Percentiles rank a stretch among this genome's conserved stretches.
phyloP scores from a whole-genome alignment of 148 eudicot species.

The Fagopyrum tataricum region DNA sequence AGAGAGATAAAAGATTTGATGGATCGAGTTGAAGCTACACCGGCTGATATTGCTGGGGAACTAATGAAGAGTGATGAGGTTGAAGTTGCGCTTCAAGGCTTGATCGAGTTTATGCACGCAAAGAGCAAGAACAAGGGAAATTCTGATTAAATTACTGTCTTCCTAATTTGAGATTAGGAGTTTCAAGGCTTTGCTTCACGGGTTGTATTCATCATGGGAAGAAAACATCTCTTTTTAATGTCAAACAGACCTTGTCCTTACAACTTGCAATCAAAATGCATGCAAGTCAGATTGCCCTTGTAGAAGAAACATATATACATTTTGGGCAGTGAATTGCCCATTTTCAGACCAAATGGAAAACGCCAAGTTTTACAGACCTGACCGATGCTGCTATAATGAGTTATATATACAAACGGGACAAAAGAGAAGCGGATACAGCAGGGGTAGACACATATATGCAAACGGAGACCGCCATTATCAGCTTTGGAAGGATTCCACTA shows the following conservation, averaged over 20 bases:
- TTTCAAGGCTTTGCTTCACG: neutral
- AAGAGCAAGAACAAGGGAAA: neutral
- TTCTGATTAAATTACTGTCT: neutral
- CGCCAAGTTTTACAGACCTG: neutral
- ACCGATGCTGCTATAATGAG: neutral
- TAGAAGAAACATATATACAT: neutral
- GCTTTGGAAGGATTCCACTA: neutral
- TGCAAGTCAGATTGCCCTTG: neutral
- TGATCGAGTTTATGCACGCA: neutral
- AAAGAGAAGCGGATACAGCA: neutral
- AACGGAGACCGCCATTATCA: neutral
- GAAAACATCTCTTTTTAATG: too few relatives aligned
- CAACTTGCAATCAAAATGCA: neutral
- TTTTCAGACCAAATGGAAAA: neutral
- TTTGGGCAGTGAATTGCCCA: neutral
- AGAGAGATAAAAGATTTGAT: conserved; percentile 26
- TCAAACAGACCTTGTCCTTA: too few relatives aligned
- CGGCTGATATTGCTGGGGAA: conserved; percentile 36
- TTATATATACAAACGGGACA: neutral
- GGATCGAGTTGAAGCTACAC: conserved; percentile 20
- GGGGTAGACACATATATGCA: neutral
- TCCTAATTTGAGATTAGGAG: too few relatives aligned
- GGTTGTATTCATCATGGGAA: neutral
- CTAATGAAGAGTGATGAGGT: conserved; percentile 33
- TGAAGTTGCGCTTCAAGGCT: conserved; percentile 15